phyloP scores from a whole-genome alignment of 176 grass and related monocot genomes.

The Eremochloa ophiuroides region DNA sequence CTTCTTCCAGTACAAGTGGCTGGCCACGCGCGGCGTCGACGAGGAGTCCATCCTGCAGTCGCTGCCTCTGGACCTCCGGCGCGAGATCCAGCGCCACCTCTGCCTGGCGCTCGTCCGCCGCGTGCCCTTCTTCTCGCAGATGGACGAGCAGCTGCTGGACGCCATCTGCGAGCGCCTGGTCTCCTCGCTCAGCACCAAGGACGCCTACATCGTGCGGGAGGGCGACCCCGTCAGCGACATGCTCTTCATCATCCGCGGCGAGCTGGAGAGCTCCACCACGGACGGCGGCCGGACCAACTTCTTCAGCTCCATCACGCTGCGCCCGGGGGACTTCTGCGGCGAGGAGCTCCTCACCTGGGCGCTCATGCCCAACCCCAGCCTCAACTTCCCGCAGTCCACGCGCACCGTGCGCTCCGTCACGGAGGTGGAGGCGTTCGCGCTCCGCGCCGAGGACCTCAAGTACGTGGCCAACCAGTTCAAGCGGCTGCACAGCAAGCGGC shows the following conservation, averaged over 20 bases:
- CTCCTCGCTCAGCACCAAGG: conserved; percentile 87
- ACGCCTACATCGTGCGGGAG: conserved; percentile 81
- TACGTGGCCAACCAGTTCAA: conserved; percentile 96
- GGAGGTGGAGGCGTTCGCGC: conserved; percentile 90
- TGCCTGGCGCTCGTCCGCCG: conserved; percentile 87
- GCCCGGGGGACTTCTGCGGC: conserved; percentile 91
- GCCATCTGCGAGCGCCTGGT: conserved; percentile 92
- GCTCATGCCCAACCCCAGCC: conserved; percentile 77
- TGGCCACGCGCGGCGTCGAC: conserved; percentile 82
- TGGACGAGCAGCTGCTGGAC: conserved; percentile 93
- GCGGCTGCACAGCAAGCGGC: conserved; percentile 87
- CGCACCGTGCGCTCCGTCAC: conserved; percentile 67
- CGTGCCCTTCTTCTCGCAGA: conserved; percentile 97
- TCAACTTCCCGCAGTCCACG: conserved; percentile 84
- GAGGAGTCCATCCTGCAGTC: conserved; percentile 89
- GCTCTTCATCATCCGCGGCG: conserved; percentile 89
- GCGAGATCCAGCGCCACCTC: conserved; percentile 93
- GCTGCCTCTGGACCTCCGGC: conserved; percentile 80
- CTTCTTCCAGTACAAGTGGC: conserved; percentile 98
- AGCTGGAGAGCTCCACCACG: conserved; percentile 93
- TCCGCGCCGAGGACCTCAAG: conserved; percentile 87
- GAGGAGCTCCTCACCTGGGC: conserved; percentile 97
- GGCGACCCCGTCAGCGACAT: conserved; percentile 80
- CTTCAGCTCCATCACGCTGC: conserved; percentile 89
- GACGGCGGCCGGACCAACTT: conserved; percentile 83